Base-by-base conservation (phyloP, 345 rosid genomes). In the Abelmoschus esculentus region DNA sequence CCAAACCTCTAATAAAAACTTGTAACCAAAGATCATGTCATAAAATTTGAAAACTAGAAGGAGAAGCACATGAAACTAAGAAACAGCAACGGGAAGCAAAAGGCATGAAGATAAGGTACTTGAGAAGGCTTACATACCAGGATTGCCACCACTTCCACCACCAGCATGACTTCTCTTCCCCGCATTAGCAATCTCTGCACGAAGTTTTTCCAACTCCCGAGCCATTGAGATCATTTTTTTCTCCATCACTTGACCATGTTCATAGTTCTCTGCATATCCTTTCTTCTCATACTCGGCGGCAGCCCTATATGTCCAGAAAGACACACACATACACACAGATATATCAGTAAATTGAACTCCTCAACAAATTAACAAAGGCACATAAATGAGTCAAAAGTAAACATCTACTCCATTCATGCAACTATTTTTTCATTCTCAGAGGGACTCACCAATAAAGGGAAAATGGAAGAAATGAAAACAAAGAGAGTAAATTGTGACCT, bases 281-380 rank as follows among this genome's bases (percentile, higher is more conserved):
- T 95, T 95, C 91, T 95, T 95, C 84, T 95, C 99, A 79, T 83
- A 82, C 76, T 91, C 97, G 64, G 90, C 86, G 56, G 99, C 97
- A 79, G 88, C 86, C 80, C 97, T 91, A 63, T 19, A 78, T 34
- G 66, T 17, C 67, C 70, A 66, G 72, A 74, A 53, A 64, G 14
- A 56, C 60, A 47, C 52, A 47, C 26, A 22, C 26, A 22, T 22
- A 22, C 26, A 22, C 26, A 22, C 26, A 22, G 1, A 22, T 22
- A 22, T 22, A 22, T 22, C 26, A 22, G 26, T 22, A 22, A 22
- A 22, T 22, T 22, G 26, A 22, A 22, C 26, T 22, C 26, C 26
- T 22, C 26, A 22, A 22, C 26, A 22, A 22, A 22, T 22, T 22
- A 22, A 22, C 26, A 22, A 22, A 70, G 32, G 36, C 57, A 59